A percentile compares a stretch with the other conserved stretches of the same genome.
phyloP scores from a whole-genome alignment of 305 asterid species.

The Coffea humblotiana region DNA sequence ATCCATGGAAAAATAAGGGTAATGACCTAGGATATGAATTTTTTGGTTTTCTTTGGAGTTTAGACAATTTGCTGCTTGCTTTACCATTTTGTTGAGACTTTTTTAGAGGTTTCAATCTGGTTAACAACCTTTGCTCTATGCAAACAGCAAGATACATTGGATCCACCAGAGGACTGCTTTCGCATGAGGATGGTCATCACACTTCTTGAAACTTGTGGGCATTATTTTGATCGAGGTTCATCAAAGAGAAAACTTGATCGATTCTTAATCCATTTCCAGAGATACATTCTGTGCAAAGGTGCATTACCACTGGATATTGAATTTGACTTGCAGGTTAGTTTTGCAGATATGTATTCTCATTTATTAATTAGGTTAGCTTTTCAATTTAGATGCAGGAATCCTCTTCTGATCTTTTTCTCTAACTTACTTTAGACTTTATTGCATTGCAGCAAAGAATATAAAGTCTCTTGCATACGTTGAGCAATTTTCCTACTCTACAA shows the following conservation, averaged over 20 bases:
- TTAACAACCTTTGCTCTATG: conserved; percentile 27
- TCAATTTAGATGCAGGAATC: not conserved
- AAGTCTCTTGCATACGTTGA: not conserved
- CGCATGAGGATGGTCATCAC: conserved; percentile 92
- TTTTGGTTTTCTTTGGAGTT: not conserved
- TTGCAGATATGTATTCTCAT: conserved; percentile 3
- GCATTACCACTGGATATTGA: conserved; percentile 91
- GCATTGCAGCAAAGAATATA: not conserved
- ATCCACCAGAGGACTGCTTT: conserved; percentile 96
- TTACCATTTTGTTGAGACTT: conserved; percentile 1
- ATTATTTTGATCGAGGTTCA: conserved; percentile 97
- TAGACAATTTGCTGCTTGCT: not conserved
- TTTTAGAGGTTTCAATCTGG: conserved; percentile 27
- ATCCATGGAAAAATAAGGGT: not conserved
- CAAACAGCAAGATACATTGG: conserved; percentile 81
- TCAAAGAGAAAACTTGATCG: conserved; percentile 97
- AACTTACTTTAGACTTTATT: not conserved
- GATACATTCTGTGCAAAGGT: conserved; percentile 82
- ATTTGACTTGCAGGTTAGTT: conserved; percentile 95
- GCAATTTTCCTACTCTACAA: not conserved
- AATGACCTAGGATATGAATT: not conserved
- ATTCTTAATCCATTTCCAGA: conserved; percentile 91
- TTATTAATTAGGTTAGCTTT: conserved; percentile 6
- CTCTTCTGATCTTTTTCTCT: not conserved
- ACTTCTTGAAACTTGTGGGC: conserved; percentile 98